Percentiles rank a stretch among this genome's conserved stretches.
These are phyloP conservation scores for Onygena corvina DNA, from an alignment of 2,329 filamentous ascomycete species.

Conservation along the genomic window DNA sequence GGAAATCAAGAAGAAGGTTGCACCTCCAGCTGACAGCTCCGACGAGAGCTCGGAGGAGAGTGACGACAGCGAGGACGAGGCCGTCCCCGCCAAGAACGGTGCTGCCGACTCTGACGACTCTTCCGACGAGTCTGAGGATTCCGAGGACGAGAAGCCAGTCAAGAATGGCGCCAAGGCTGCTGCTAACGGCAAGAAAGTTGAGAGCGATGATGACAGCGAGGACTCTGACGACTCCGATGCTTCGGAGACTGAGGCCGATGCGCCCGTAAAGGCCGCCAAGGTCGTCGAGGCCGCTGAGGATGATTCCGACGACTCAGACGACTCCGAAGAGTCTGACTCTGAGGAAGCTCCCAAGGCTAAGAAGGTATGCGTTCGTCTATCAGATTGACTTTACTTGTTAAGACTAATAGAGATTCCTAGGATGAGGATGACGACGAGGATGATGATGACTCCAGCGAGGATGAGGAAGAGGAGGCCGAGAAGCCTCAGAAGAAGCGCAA, in stretches of 20 bases:
- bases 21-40: conserved; percentile 13
- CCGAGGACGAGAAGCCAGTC: conserved; percentile 19
- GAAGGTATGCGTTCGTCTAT: not conserved
- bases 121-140: conserved; percentile 22
- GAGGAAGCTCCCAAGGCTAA: not conserved
- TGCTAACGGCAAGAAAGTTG: conserved; percentile 16
- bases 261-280: conserved; percentile 8
- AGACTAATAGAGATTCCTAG: conserved; percentile 7
- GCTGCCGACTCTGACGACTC: conserved; percentile 22
- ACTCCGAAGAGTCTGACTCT: conserved; percentile 12
- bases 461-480: conserved; percentile 22
- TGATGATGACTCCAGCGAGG: conserved; percentile 25
- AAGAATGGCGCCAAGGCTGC: conserved; percentile 16
- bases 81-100: conserved; percentile 21
- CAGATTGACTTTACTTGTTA: not conserved
- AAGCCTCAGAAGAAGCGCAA: conserved; percentile 36
- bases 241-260: conserved; percentile 20
- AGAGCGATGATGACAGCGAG: conserved; percentile 18
- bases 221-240: conserved; percentile 24
- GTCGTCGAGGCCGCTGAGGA: conserved; percentile 7
- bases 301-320: conserved; percentile 13
- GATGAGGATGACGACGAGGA: conserved; percentile 18
- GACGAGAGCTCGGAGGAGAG: conserved; percentile 13
- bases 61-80: conserved; percentile 17
- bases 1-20: conserved; percentile 15